Evolutionary conservation across 306 rosid species (phyloP), one percentile per base, ranked within the genome.

Genomic region (Corylus avellana): DNA sequence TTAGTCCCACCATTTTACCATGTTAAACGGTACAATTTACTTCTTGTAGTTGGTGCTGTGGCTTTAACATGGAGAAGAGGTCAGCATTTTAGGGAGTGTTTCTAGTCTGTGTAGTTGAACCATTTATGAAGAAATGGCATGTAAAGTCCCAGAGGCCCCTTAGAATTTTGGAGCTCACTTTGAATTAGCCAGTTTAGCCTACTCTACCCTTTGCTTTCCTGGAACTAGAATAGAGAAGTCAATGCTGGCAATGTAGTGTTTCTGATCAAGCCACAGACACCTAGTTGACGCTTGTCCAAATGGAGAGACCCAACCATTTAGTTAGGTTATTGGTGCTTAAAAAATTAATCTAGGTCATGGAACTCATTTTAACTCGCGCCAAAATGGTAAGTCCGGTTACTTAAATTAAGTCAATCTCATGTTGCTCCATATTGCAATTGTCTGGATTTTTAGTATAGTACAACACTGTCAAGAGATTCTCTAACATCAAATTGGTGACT

Each of bases 401-500:
- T 25, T 37, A 55, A 67, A 75, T 74, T 39, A 37, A 18, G 35
- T 70, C 66, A 80, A 78, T 72, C 77, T 75, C 37, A 64, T 6
- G 48, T 17, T 64, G 70, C 70, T 16, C 12, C 70, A 64, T 32
- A 64, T 35, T 64, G 70, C 70, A 64, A 35, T 64, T 4, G 12
- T 17, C 70, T 4, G 16, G 46, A 37, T 16, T 35, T 59, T 59
- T 35, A 32, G 46, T 37, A 64, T 64, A 70, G 0, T 11, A 39
- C 54, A 69, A 46, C 32, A 54, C 42, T 46, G 29, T 37, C 50
- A 61, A 11, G 55, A 68, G 70, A 12, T 59, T 74, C 44, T 80
- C 46, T 53, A 55, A 61, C 57, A 48, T 79, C 54, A 59, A 47
- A 75, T 56, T 53, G 70, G 62, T 62, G 75, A 57, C 39, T 90